Conservation (phyloP, 768 basidiomycete species). For the Cyclocybe cylindracea region DNA sequence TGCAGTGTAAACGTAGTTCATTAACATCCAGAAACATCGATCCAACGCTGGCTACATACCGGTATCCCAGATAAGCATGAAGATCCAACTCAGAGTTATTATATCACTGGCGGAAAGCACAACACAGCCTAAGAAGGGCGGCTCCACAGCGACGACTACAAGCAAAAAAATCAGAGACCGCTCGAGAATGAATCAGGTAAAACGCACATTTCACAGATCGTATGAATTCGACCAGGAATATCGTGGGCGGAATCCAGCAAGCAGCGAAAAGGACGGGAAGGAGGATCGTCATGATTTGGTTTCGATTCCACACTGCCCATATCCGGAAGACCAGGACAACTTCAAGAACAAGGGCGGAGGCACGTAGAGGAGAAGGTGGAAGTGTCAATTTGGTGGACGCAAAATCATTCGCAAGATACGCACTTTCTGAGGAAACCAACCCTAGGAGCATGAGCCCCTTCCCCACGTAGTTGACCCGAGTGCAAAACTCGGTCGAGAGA, state of each 20-base stretch:
- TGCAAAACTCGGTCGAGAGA: too few species aligned
- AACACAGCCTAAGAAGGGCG: constrained; percentile 8
- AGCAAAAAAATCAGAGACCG: background rate
- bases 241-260: constrained; percentile 6
- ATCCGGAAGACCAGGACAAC: constrained; percentile 20
- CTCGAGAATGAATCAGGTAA: background rate
- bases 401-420: background rate
- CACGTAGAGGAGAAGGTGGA: background rate
- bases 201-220: constrained; percentile 8
- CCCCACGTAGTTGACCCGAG: too few species aligned
- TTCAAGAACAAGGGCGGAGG: background rate
- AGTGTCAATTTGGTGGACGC: background rate
- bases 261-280: constrained; percentile 9
- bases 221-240: constrained; percentile 9
- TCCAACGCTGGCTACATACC: background rate
- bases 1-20: background rate
- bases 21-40: too few species aligned
- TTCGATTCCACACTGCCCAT: constrained; percentile 23
- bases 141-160: background rate
- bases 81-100: constrained; percentile 5
- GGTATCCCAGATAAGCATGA: constrained; percentile 14
- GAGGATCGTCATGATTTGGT: constrained; percentile 7
- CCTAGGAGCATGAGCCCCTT: too few species aligned
- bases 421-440: too few species aligned
- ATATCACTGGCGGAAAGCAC: constrained; percentile 5